Base-by-base conservation (phyloP, 306 rosid species). In the Rosa multiflora region DNA sequence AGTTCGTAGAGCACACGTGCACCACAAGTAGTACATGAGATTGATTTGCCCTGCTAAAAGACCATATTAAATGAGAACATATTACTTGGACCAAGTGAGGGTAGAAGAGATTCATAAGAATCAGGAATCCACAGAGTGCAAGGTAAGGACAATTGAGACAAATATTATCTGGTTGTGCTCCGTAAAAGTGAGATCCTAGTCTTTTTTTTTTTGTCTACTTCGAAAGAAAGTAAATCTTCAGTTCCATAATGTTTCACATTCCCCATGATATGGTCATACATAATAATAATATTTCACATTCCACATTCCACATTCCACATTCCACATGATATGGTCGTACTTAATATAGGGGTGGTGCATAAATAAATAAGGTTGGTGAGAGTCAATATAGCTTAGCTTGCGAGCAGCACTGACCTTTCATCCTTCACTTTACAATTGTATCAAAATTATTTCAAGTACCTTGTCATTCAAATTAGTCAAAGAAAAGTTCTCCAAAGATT, bases 11-110 rank as follows among this genome's bases (percentile, higher is more conserved):
- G 78, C 56, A 83, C 99, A 92, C 5, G 86, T 58, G 85, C 78
- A 74, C 99, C 96, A 86, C 97, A 94, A 5, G 83, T 86, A 74
- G 72, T 87, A 84, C 99, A 94, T 29, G 94, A 76, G 83, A 88
- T 84, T 68, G 97, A 83, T 70, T 73, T 88, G 95, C 46, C 89
- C 97, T 92, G 88, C 90, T 83, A 80, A 40, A 61, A 29, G 32
- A 62, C 68, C 37, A 71, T 51, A 82, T 76, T 53, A 75, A 58
- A 72, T 72, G 64, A 78, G 59, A 20, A 58, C 26, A 66, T 67
- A 46, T 29, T 78, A 68, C 80, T 76, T 88, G 78, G 35, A 64
- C 70, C 42, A 70, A 69, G 48, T 10, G 55, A 74, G 74, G 18
- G 71, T 51, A 61, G 42, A 32, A 29, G 51, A 62, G 72, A 59